Evolutionary conservation across 78 protist species (phyloP), one percentile per base, ranked within the genome.

Genomic region (Anaeramoeba flamelloides): DNA sequence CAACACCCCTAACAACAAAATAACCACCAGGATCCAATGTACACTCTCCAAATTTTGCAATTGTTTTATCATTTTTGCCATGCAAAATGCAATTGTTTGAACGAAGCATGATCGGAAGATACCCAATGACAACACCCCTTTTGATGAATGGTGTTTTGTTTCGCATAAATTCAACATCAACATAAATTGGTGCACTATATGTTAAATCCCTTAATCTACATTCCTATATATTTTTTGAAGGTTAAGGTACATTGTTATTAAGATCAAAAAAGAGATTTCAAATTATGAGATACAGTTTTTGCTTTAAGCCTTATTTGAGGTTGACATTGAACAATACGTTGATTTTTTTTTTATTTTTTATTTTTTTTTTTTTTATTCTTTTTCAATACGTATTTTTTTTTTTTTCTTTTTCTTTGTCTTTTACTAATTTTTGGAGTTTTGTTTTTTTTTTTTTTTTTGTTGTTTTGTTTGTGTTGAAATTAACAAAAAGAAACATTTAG

Each of bases 161-260:
- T 41, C 91, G 81, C 37, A 89, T 87, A 86, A 93, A 97, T 81
- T 85, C 92, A 3, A 98, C 33, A 82, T 93, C 91, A 4, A 91
- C 99, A 0, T 12, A 26, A 38, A 98, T 91, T 17, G 89, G 94
- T 17, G 99, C 99, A 0, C 94, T 41, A 84, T 98, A 98, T 0
- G 99, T 95, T 88, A 94, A 77, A 86, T 94, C 98, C 12, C 99
- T 86, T 33, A 96, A 90, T 30, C 99, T 88, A 89, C 99, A 96
- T 41, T 92, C 84, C 34, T 92, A 88, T 34, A 98, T 98, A 34
- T 92, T 84, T 22, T 87, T 37, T 75, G 40, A 2, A 40, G 32
- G 2, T 40, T 3, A 39, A 22, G n/a, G 26, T 36, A 39, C 12
- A 38, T 38, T 85, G 2, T 80, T 26, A 4, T 2, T 40, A 39